Conservation (phyloP, 768 basidiomycete species). For the Boletus pseudopeckii region DNA sequence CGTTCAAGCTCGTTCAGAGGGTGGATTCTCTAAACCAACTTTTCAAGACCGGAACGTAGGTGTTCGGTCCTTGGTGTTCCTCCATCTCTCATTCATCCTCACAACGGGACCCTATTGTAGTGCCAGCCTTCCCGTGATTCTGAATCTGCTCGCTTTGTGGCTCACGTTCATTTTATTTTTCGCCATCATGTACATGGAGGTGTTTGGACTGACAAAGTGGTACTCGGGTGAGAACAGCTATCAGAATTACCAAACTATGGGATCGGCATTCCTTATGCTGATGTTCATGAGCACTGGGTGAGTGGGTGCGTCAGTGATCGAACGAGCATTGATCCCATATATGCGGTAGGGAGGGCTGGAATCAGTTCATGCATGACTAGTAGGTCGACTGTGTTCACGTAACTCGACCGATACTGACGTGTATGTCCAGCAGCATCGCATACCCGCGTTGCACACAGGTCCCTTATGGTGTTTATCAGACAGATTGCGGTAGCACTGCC, state of each 20-base stretch:
- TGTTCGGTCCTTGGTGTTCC: conserved; percentile 7
- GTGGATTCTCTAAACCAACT: conserved; percentile 87
- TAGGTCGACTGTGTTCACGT: conserved; percentile 28
- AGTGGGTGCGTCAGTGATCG: conserved; percentile 23
- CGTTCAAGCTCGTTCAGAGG: conserved; percentile 87
- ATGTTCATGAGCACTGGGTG: conserved; percentile 92
- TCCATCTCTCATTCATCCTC: background rate
- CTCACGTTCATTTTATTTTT: conserved; percentile 88
- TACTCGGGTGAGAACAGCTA: conserved; percentile 61
- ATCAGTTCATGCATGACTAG: conserved; percentile 97
- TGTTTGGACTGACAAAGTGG: conserved; percentile 91
- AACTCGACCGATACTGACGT: background rate
- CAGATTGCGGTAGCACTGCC: conserved; percentile 82
- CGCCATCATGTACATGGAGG: conserved; percentile 82
- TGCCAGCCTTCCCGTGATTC: conserved; percentile 80
- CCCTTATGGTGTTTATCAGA: conserved; percentile 43
- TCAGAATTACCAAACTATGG: conserved; percentile 78
- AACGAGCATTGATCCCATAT: conserved; percentile 1
- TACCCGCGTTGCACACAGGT: conserved; percentile 80
- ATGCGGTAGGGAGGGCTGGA: conserved; percentile 82
- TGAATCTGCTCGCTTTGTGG: conserved; percentile 86
- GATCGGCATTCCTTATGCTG: conserved; percentile 81
- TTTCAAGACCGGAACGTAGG: conserved; percentile 94
- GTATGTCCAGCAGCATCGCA: conserved; percentile 52
- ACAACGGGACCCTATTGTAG: conserved; percentile 35